Evolutionary conservation across 2,329 filamentous ascomycete species (phyloP).

Genomic region (Epichloe gansuensis): DNA sequence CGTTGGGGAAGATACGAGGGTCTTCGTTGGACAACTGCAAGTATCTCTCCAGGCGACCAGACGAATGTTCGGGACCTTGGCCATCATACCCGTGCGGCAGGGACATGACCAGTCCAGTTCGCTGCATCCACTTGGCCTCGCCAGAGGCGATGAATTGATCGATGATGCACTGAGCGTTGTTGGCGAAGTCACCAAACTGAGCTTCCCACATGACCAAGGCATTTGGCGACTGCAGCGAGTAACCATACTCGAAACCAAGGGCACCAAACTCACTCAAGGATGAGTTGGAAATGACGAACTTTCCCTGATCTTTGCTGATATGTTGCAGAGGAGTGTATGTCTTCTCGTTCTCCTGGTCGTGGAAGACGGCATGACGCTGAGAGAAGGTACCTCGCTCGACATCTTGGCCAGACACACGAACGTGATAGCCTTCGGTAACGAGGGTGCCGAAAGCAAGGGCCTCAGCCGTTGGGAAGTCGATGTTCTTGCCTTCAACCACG

Average conservation of each 20-base stretch:
- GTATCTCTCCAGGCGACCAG: constrained; percentile 92
- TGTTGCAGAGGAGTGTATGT: constrained; percentile 90
- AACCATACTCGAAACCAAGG: constrained; percentile 96
- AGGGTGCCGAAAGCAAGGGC: constrained; percentile 88
- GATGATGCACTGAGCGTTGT: constrained; percentile 97
- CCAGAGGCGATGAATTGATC: constrained; percentile 98
- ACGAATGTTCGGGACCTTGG: constrained; percentile 96
- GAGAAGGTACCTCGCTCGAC: constrained; percentile 99
- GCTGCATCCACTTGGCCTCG: constrained; percentile 97
- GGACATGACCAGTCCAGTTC: constrained; percentile 90
- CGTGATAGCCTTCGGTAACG: constrained; percentile 86
- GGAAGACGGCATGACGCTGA: constrained; percentile 90
- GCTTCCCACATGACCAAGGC: constrained; percentile 99
- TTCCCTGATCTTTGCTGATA: constrained; percentile 80
- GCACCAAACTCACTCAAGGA: constrained; percentile 59
- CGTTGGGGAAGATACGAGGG: constrained; percentile 76
- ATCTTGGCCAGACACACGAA: constrained; percentile 95
- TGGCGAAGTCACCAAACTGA: constrained; percentile 98
- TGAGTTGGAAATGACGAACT: constrained; percentile 95
- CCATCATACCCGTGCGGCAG: constrained; percentile 96
- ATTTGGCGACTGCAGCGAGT: constrained; percentile 92
- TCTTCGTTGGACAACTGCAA: constrained; percentile 97
- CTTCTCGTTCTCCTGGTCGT: constrained; percentile 89
- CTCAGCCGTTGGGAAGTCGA: constrained; percentile 96
- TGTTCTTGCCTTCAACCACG: constrained; percentile 80